These are phyloP conservation scores for Dioszegia aurantiaca DNA, from an alignment of 768 basidiomycete genomes.

Conservation along the genomic window DNA sequence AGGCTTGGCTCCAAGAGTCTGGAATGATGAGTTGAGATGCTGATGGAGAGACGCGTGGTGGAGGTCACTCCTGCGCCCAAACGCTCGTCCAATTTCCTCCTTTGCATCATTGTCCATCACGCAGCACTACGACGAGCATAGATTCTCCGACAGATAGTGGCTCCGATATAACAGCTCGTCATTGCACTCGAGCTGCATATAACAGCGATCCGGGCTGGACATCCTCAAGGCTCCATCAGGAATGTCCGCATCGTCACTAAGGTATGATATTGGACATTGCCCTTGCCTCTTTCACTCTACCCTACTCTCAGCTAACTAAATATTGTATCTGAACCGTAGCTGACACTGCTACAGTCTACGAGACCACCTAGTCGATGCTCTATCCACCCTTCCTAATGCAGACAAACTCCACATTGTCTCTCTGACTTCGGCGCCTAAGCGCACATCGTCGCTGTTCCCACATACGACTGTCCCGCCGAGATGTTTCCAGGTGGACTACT, in stretches of 20 bases:
- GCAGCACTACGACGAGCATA: not conserved
- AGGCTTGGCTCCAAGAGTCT: too few species aligned
- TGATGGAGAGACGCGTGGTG: slow-evolving; percentile 10
- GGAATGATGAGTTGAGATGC: not conserved
- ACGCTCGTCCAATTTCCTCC: not conserved
- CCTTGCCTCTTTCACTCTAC: not conserved
- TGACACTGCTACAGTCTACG: slow-evolving; percentile 20
- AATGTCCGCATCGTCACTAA: too few species aligned
- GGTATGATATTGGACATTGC: too few species aligned
- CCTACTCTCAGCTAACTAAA: too few species aligned
- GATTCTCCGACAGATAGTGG: too few species aligned
- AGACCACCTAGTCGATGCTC: slow-evolving; percentile 23
- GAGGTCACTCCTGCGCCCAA: not conserved
- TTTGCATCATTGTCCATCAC: not conserved
- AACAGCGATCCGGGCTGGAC: too few species aligned
- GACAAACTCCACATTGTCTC: slow-evolving; percentile 27
- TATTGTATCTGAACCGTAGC: not conserved
- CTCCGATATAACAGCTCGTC: too few species aligned
- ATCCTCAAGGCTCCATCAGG: too few species aligned
- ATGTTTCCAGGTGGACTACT: slow-evolving; percentile 58
- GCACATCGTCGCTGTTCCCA: slow-evolving; percentile 63
- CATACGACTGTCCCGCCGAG: slow-evolving; percentile 64
- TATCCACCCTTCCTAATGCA: slow-evolving; percentile 22
- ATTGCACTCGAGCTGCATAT: too few species aligned
- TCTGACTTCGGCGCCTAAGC: slow-evolving; percentile 55